Conservation (phyloP, 495 filamentous ascomycete genomes). For the Penicillium canariense region DNA sequence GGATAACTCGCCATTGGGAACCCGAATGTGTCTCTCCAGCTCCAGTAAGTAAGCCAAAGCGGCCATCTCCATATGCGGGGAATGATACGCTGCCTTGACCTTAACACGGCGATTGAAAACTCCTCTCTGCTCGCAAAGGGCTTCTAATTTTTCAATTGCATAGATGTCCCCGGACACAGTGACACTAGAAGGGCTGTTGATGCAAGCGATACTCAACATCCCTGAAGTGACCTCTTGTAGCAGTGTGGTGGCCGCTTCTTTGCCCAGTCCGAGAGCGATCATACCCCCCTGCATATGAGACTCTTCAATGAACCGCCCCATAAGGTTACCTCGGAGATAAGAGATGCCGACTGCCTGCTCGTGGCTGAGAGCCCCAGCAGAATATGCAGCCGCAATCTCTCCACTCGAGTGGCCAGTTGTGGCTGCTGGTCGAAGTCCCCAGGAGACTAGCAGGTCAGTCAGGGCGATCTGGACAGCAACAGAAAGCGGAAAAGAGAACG, state of each 20-base stretch:
- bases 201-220: slow-evolving; percentile 27
- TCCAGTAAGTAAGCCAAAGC: slow-evolving; percentile 4
- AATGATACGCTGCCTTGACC: slow-evolving; percentile 33
- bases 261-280: slow-evolving; percentile 24
- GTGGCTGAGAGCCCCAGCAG: slow-evolving; percentile 18
- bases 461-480: slow-evolving; percentile 33
- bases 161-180: slow-evolving; percentile 29
- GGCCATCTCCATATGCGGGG: slow-evolving; percentile 25
- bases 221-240: slow-evolving; percentile 2
- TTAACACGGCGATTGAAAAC: slow-evolving; percentile 25
- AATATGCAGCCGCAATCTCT: slow-evolving; percentile 38
- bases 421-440: slow-evolving; percentile 23
- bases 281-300: slow-evolving; percentile 23
- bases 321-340: slow-evolving; percentile 6
- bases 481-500: slow-evolving; percentile 27
- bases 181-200: slow-evolving; percentile 32
- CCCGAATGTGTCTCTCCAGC: not conserved
- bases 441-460: slow-evolving; percentile 25
- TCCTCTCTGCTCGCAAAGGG: not conserved
- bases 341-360: slow-evolving; percentile 15
- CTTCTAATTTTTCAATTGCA: slow-evolving; percentile 10
- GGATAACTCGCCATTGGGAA: no score
- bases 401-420: slow-evolving; percentile 36
- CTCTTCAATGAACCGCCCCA: slow-evolving; percentile 25
- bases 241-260: slow-evolving; percentile 2